Base-by-base conservation (phyloP, 2,329 filamentous ascomycete species). In the Thermoascus crustaceus region DNA sequence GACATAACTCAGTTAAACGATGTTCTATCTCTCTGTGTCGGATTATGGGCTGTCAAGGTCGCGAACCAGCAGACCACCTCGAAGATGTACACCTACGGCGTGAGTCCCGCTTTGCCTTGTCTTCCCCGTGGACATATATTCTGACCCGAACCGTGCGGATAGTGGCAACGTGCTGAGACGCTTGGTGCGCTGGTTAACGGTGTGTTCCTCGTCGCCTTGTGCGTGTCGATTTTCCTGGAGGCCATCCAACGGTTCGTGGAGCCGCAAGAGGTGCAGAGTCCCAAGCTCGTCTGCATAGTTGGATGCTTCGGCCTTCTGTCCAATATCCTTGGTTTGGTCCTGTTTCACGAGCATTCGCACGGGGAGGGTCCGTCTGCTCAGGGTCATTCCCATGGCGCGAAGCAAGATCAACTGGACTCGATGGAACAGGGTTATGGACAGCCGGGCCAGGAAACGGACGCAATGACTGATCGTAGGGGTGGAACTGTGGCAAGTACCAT, bases 91-190 rank as follows among this genome's bases (percentile, higher is more conserved):
- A 95, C 91, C 10, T 98, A 95, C 60, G 91, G 91, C 38, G 85
- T 88, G 68, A 59, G 82, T 69, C 34, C 30, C 34, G 6, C 2
- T 4, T 13, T 31, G 11, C 23, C 19, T 13, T 33, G 29, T 25
- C 30, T 38, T 14, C 14, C 20, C 46, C 48, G 34, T 52, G 34
- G 14, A 21, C 14, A 17, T 7, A 11, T 24, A 17, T 19, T 20
- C 17, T 11, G 16, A 17, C 20, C 30, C 17, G 36, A 26, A 20
- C 33, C 13, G 24, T n/a, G 10, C 13, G 30, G 13, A n/a, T 50
- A 89, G 83, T 98, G 88, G 85, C 82, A 96, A 69, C 85, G 91
- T 49, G 91, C 91, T 22, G 91, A 98, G 69, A 96, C 94, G 7
- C 73, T 98, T 4, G 91, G 91, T 54, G 91, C 91, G 31, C 80